These are phyloP conservation scores for Dactylis glomerata DNA, from an alignment of 176 grass and related monocot genomes.

Conservation along the genomic window DNA sequence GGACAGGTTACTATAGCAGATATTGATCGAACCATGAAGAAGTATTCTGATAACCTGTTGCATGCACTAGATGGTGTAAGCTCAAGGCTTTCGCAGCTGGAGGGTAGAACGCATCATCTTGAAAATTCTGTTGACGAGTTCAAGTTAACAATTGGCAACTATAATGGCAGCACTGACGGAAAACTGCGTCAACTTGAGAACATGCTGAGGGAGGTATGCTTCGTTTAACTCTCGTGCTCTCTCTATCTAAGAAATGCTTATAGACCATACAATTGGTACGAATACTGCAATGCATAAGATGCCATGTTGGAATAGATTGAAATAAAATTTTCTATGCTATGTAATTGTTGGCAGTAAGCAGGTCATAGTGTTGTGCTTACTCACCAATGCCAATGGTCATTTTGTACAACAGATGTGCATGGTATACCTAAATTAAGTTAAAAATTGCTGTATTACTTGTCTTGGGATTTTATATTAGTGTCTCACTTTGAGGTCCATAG, in stretches of 20 bases:
- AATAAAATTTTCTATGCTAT: background rate
- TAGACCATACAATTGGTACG: background rate
- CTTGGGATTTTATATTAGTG: background rate
- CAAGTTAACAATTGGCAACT: slow-evolving; percentile 65
- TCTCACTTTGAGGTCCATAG: background rate
- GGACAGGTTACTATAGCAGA: slow-evolving; percentile 46
- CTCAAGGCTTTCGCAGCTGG: slow-evolving; percentile 71
- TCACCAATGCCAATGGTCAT: background rate
- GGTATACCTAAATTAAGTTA: background rate
- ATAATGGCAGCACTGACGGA: slow-evolving; percentile 75
- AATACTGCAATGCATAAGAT: background rate
- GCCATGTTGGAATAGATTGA: background rate
- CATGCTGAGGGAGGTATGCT: slow-evolving; percentile 79
- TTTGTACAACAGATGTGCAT: background rate
- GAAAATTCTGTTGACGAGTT: slow-evolving; percentile 74
- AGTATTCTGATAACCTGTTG: slow-evolving; percentile 76
- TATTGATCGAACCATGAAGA: slow-evolving; percentile 85
- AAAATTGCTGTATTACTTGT: background rate
- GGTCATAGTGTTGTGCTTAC: background rate
- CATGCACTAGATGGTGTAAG: slow-evolving; percentile 74
- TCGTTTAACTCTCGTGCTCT: background rate
- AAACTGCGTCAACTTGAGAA: slow-evolving; percentile 87
- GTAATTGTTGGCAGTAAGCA: background rate
- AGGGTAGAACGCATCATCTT: slow-evolving; percentile 65
- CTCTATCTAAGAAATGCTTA: background rate